phyloP scores from a whole-genome alignment of 2,329 filamentous ascomycete genomes.

The Scopulariopsis brevicaulis region DNA sequence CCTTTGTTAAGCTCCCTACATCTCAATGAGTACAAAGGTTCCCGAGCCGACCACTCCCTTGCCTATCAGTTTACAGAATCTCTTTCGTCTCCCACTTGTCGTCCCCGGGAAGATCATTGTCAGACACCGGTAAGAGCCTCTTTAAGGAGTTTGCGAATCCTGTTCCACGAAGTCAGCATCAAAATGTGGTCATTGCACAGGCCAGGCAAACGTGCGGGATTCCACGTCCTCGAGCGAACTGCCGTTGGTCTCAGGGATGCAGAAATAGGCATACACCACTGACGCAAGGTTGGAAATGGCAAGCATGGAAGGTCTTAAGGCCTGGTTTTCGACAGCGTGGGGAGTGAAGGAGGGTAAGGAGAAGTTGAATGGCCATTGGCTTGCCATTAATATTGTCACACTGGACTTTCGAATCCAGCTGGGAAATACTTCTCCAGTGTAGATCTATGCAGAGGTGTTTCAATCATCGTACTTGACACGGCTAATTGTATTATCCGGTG shows the following conservation, averaged over 20 bases:
- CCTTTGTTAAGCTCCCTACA: too few species aligned
- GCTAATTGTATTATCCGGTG: neutral
- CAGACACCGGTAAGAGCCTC: neutral
- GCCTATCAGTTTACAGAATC: too few species aligned
- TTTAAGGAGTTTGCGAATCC: neutral
- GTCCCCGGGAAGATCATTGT: neutral
- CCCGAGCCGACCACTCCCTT: too few species aligned
- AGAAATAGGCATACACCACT: conserved; percentile 27
- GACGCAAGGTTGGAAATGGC: conserved; percentile 33
- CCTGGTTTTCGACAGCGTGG: conserved; percentile 29
- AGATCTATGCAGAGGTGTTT: conserved; percentile 20
- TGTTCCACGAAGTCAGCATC: neutral
- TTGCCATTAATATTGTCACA: conserved; percentile 34
- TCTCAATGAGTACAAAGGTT: too few species aligned
- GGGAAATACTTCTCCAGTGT: conserved; percentile 37
- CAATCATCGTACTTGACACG: neutral
- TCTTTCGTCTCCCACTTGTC: neutral
- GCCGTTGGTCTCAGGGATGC: conserved; percentile 30
- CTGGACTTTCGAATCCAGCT: conserved; percentile 35
- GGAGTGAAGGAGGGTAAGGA: conserved; percentile 34
- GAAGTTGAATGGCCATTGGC: conserved; percentile 41
- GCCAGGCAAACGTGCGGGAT: conserved; percentile 9
- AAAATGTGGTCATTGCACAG: neutral
- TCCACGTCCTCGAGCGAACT: conserved; percentile 31
- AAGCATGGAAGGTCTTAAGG: conserved; percentile 38